Conservation (phyloP, 345 rosid genomes). For the Durio zibethinus region DNA sequence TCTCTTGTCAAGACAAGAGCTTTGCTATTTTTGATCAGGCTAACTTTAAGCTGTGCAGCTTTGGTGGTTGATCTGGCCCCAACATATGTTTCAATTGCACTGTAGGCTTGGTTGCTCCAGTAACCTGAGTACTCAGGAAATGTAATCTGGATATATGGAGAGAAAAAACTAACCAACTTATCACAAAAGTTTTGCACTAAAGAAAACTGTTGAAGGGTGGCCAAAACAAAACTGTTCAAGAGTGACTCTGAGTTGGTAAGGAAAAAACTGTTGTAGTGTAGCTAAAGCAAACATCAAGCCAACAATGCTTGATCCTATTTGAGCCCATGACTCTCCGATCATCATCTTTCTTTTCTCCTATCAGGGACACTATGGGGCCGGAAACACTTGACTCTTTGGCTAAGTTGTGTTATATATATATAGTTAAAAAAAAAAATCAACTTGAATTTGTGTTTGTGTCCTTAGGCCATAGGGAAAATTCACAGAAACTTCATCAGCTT, state of each 20-base stretch:
- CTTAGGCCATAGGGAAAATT: not conserved
- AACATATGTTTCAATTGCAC: constrained; percentile 33
- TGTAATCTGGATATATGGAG: constrained; percentile 30
- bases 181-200: constrained; percentile 3
- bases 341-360: constrained; percentile 10
- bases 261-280: constrained; percentile 43
- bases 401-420: not conserved
- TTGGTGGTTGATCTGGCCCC: constrained; percentile 17
- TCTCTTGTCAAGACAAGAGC: not conserved
- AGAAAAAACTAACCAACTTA: constrained; percentile 11
- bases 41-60: constrained; percentile 26
- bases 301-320: constrained; percentile 38
- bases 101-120: constrained; percentile 21
- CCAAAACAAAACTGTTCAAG: constrained; percentile 8
- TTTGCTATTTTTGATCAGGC: not conserved
- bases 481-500: not conserved
- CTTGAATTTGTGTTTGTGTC: not conserved
- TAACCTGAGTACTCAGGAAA: constrained; percentile 30
- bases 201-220: constrained; percentile 3
- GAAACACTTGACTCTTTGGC: not conserved
- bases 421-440: not conserved
- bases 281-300: constrained; percentile 47
- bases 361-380: not conserved
- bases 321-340: constrained; percentile 11
- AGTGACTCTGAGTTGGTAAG: constrained; percentile 31